Base-by-base conservation (phyloP, 139 green algal genomes). In the Chlorella sp. region DNA sequence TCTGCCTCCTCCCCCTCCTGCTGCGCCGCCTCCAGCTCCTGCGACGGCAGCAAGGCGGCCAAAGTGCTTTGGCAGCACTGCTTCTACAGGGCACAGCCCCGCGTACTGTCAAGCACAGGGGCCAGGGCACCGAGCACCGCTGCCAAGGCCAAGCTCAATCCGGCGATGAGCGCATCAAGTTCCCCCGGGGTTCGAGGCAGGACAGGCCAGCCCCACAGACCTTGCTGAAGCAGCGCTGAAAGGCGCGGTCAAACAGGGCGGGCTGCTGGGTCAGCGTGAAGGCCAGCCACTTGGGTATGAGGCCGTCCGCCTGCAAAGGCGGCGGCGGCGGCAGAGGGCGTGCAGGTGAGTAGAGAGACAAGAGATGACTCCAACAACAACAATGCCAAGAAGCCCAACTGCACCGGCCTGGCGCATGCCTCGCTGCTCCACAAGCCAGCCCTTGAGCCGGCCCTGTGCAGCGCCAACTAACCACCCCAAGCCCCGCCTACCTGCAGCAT, bases 271-370 rank as follows among this genome's bases (percentile, higher is more conserved):
- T 89, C 60, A 98, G 85, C 17, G 95, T 82, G 85, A 90, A 92
- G 36, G 85, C 83, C 41, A 97, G 73, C 95, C 95, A 98, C 9
- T 85, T 70, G 0, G 95, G 94, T 74, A 98, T 74, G 78, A 98
- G 83, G 7, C 90, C 87, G n/a, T 80, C 72, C 2, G 44, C 73
- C 60, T 60, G 51, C 9, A 16, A 60, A 3, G n/a, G n/a, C n/a
- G n/a, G n/a, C n/a, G n/a, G n/a, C n/a, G n/a, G n/a, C n/a, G n/a
- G n/a, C n/a, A n/a, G n/a, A n/a, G n/a, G n/a, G n/a, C n/a, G n/a
- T n/a, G n/a, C n/a, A n/a, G n/a, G n/a, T n/a, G n/a, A n/a, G n/a
- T n/a, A n/a, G n/a, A n/a, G n/a, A n/a, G n/a, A n/a, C n/a, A n/a
- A n/a, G n/a, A n/a, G n/a, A n/a, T n/a, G n/a, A n/a, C n/a, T n/a